phyloP scores from a whole-genome alignment of 1,284 basidiomycete genomes.

The Rhodotorula glutinis region DNA sequence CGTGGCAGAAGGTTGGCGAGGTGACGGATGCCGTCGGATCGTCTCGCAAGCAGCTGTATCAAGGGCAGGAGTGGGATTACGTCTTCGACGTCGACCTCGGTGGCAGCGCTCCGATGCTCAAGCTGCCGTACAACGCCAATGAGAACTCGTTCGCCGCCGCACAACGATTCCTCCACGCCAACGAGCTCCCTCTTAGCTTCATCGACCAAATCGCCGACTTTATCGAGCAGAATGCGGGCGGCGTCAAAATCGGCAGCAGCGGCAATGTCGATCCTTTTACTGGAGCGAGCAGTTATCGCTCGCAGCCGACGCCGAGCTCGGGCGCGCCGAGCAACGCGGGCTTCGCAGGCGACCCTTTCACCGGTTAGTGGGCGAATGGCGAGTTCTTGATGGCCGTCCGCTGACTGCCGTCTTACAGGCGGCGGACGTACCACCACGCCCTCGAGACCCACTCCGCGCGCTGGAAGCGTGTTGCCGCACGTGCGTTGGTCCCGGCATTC shows the following conservation, averaged over 20 bases:
- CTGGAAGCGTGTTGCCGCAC: conserved; percentile 29
- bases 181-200: conserved; percentile 79
- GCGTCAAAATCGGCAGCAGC: conserved; percentile 60
- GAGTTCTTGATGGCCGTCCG: background rate
- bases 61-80: conserved; percentile 93
- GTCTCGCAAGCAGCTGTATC: conserved; percentile 76
- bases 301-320: background rate
- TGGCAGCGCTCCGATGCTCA: conserved; percentile 87
- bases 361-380: conserved; percentile 49
- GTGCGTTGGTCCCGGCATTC: background rate
- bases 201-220: conserved; percentile 89
- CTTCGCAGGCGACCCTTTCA: conserved; percentile 43
- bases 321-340: background rate
- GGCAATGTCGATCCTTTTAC: conserved; percentile 89
- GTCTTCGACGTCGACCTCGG: conserved; percentile 97
- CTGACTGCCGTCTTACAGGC: conserved; percentile 1
- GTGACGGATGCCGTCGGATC: conserved; percentile 91
- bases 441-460: conserved; percentile 1
- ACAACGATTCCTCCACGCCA: conserved; percentile 76
- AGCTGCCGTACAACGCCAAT: conserved; percentile 85
- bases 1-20: conserved; percentile 92
- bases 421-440: conserved; percentile 31
- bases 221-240: conserved; percentile 86
- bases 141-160: conserved; percentile 91
- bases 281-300: conserved; percentile 64